phyloP scores from a whole-genome alignment of 192 early-diverging fungal genomes.

The Podila epicladia region DNA sequence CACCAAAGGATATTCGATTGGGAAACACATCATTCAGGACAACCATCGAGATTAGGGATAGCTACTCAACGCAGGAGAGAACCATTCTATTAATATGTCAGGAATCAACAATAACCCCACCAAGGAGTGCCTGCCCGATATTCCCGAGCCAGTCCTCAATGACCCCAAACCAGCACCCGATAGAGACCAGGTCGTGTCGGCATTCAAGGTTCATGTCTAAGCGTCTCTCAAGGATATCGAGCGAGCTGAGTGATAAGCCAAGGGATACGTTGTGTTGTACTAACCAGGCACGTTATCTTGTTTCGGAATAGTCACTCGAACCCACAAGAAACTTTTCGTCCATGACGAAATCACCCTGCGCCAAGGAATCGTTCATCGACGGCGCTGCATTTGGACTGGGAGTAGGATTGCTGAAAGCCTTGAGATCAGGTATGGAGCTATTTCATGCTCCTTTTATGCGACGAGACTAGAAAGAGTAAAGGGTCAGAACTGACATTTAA shows the following conservation, averaged over 20 bases:
- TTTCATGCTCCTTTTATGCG: neutral
- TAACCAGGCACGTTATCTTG: neutral
- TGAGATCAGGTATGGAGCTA: conserved; percentile 22
- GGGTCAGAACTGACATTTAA: neutral
- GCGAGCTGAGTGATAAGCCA: neutral
- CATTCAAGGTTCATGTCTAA: conserved; percentile 28
- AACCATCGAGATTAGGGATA: no score
- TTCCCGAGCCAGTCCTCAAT: conserved; percentile 36
- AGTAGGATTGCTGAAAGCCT: conserved; percentile 32
- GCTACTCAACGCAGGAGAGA: neutral
- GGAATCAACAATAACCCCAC: conserved; percentile 32
- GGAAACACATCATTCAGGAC: no score
- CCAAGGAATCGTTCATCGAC: conserved; percentile 47
- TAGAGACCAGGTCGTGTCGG: conserved; percentile 42
- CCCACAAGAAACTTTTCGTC: conserved; percentile 37
- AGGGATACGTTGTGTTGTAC: neutral
- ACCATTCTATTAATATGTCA: conserved; percentile 5
- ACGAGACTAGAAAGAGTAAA: no score
- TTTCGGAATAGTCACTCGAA: conserved; percentile 21
- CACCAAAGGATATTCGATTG: no score
- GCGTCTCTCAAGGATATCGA: neutral
- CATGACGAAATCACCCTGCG: conserved; percentile 43
- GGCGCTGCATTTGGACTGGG: conserved; percentile 39
- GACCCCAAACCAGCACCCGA: conserved; percentile 38
- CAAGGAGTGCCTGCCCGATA: conserved; percentile 32